Conservation (phyloP, 306 rosid genomes). For the Pterocarpus santalinus region DNA sequence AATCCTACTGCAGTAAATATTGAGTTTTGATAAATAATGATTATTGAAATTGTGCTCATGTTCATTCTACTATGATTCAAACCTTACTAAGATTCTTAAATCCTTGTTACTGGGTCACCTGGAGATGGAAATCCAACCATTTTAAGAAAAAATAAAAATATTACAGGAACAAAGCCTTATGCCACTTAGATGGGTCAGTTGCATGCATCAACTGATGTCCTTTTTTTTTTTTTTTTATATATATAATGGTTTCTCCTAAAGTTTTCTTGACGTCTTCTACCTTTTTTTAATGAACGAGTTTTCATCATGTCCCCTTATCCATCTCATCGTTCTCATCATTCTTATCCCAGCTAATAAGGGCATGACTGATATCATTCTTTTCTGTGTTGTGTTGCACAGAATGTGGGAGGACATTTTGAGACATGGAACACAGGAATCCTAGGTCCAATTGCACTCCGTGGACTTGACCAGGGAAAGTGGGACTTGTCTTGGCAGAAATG, state of each 20-base stretch:
- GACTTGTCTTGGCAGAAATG: constrained; percentile 96
- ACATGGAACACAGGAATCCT: constrained; percentile 96
- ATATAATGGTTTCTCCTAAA: not conserved
- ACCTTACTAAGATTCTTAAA: no score
- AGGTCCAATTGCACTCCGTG: constrained; percentile 95
- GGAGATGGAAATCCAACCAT: not conserved
- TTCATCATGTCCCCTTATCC: constrained; percentile 1
- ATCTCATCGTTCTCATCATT: not conserved
- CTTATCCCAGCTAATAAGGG: not conserved
- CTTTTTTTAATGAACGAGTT: not conserved
- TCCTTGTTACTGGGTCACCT: not conserved
- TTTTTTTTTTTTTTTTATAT: no score
- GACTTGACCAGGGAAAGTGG: constrained; percentile 90
- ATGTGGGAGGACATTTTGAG: constrained; percentile 97
- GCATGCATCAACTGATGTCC: not conserved
- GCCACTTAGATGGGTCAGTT: not conserved
- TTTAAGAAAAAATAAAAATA: no score
- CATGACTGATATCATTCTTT: constrained; percentile 35
- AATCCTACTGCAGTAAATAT: constrained; percentile 32
- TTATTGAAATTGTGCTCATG: constrained; percentile 14
- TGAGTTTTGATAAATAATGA: constrained; percentile 7
- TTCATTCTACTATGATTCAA: constrained; percentile 23
- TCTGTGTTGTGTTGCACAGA: constrained; percentile 58
- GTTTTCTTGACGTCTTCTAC: not conserved
- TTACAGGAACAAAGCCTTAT: not conserved